Evolutionary conservation across 768 basidiomycete genomes (phyloP).

Genomic region (Lentinula sp.): DNA sequence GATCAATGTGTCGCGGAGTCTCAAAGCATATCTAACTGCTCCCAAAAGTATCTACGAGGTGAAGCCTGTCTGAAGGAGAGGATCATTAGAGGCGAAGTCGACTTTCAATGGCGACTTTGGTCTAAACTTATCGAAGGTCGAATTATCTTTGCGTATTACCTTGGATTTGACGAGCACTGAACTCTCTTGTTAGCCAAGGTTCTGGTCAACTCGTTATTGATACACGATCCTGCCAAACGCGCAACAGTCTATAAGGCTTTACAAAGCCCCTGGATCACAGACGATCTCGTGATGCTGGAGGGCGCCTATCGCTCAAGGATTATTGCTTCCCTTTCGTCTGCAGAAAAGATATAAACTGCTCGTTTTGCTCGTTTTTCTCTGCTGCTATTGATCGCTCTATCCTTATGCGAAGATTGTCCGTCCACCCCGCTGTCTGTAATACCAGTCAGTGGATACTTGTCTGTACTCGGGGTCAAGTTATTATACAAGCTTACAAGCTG

Average conservation of each 20-base stretch:
- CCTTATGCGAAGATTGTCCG: no score
- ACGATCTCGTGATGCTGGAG: conserved; percentile 56
- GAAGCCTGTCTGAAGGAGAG: conserved; percentile 63
- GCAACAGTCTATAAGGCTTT: conserved; percentile 62
- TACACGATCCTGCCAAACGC: conserved; percentile 49
- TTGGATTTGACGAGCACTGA: background rate
- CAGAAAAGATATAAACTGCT: background rate
- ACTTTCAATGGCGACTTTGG: conserved; percentile 57
- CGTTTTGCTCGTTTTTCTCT: background rate
- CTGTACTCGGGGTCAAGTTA: no score
- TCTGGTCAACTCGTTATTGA: conserved; percentile 56
- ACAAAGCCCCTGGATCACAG: conserved; percentile 58
- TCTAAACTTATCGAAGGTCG: background rate
- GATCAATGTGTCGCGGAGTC: conserved; percentile 26
- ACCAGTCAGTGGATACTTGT: no score
- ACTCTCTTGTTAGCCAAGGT: conserved; percentile 39
- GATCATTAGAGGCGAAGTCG: conserved; percentile 57
- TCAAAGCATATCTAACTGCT: conserved; percentile 27
- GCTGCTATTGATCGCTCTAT: no score
- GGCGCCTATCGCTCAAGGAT: conserved; percentile 56
- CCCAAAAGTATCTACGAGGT: conserved; percentile 37
- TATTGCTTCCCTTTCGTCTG: conserved; percentile 9
- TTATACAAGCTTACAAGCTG: no score
- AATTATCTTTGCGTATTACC: background rate
- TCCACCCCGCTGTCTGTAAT: no score